Percentiles rank a stretch among this genome's conserved stretches.
Evolutionary conservation across 306 rosid species (phyloP).

Genomic region (Acacia confusa): DNA sequence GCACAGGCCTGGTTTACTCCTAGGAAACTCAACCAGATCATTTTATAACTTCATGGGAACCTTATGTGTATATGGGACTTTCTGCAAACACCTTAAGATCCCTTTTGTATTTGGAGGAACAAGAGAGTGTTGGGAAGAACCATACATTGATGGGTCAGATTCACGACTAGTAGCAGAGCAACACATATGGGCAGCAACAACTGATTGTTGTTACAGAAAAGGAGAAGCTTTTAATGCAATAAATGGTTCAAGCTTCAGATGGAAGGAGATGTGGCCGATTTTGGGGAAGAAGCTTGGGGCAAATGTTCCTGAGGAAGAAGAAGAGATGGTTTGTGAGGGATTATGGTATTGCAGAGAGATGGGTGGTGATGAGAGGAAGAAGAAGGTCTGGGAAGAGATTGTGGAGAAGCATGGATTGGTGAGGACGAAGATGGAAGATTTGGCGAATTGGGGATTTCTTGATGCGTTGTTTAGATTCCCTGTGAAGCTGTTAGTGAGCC

Average conservation of each 20-base stretch:
- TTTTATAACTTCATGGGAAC: constrained; percentile 75
- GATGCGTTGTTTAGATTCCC: constrained; percentile 79
- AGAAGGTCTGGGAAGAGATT: constrained; percentile 75
- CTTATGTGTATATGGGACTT: constrained; percentile 77
- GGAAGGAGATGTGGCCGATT: constrained; percentile 83
- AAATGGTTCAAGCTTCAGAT: constrained; percentile 70
- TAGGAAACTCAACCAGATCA: constrained; percentile 71
- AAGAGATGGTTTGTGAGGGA: constrained; percentile 47
- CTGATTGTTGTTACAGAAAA: background rate
- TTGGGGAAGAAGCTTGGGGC: constrained; percentile 63
- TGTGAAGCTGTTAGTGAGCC: constrained; percentile 62
- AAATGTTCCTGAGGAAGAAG: constrained; percentile 43
- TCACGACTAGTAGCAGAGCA: constrained; percentile 90
- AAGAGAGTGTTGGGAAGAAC: constrained; percentile 77
- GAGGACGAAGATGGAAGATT: constrained; percentile 54
- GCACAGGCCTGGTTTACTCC: constrained; percentile 77
- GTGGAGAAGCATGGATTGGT: constrained; percentile 66
- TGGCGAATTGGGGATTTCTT: constrained; percentile 83
- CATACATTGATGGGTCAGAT: constrained; percentile 79
- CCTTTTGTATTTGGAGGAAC: constrained; percentile 88
- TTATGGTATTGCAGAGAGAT: constrained; percentile 60
- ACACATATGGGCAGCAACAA: constrained; percentile 77
- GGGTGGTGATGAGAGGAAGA: constrained; percentile 56
- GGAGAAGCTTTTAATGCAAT: constrained; percentile 71
- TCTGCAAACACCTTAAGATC: constrained; percentile 61